Percentiles rank a stretch among this genome's conserved stretches.
These are phyloP conservation scores for Pholiota microspora DNA, from an alignment of 768 basidiomycete genomes.

Conservation along the genomic window DNA sequence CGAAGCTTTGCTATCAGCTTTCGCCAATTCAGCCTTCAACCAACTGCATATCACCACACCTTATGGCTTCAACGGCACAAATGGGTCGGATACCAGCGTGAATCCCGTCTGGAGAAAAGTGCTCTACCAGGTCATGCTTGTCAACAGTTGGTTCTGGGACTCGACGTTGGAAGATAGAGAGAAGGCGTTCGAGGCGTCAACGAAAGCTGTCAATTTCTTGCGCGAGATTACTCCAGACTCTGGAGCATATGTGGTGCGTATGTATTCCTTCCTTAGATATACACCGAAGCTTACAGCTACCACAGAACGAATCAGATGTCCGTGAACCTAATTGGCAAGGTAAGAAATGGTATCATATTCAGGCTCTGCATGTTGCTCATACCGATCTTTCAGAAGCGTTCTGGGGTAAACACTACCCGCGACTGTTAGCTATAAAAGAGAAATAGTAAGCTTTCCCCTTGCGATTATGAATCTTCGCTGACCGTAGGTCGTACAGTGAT, in stretches of 20 bases:
- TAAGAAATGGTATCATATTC: slow-evolving; percentile 2
- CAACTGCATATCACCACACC: slow-evolving; percentile 21
- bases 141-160: slow-evolving; percentile 18
- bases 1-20: slow-evolving; percentile 18
- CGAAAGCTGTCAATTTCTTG: slow-evolving; percentile 19
- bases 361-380: not conserved
- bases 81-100: slow-evolving; percentile 20
- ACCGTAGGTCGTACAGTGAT: slow-evolving; percentile 16
- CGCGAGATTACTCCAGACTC: slow-evolving; percentile 23
- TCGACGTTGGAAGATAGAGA: slow-evolving; percentile 11
- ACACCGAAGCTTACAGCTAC: not conserved
- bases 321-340: slow-evolving; percentile 27
- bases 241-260: slow-evolving; percentile 25
- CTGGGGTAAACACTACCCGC: slow-evolving; percentile 24
- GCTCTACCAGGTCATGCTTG: slow-evolving; percentile 24
- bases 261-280: not conserved
- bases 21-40: slow-evolving; percentile 17
- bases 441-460: slow-evolving; percentile 21
- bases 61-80: slow-evolving; percentile 18
- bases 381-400: slow-evolving; percentile 18
- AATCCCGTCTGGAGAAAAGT: slow-evolving; percentile 25
- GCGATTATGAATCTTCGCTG: not conserved
- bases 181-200: slow-evolving; percentile 17
- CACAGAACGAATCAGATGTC: slow-evolving; percentile 27
- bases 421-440: slow-evolving; percentile 23